Conservation (phyloP, 192 early-diverging fungal genomes). For the Helicostylum pulchrum region DNA sequence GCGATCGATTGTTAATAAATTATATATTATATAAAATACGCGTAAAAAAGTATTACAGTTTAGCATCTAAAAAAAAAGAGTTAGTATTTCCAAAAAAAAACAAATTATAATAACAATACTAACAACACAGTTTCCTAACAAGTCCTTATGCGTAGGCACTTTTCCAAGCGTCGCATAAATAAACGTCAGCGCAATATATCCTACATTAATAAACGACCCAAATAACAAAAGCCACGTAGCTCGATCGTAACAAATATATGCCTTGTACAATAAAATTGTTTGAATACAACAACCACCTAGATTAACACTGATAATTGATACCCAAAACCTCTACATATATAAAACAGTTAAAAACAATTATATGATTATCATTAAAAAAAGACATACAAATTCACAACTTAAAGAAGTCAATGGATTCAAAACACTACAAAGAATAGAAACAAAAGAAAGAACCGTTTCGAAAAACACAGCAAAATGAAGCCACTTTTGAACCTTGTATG, state of each 20-base stretch:
- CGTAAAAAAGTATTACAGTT: constrained; percentile 14
- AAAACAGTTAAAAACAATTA: background rate
- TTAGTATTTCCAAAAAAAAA: no score
- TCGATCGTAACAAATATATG: constrained; percentile 34
- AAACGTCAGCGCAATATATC: constrained; percentile 26
- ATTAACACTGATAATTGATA: constrained; percentile 32
- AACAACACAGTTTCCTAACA: constrained; percentile 32
- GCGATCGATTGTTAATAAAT: background rate
- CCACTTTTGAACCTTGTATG: constrained; percentile 17
- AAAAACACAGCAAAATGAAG: constrained; percentile 27
- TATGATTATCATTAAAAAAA: background rate
- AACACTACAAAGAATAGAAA: constrained; percentile 23
- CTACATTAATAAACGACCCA: constrained; percentile 22
- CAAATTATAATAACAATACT: background rate
- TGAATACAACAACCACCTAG: constrained; percentile 34
- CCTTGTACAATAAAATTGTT: constrained; percentile 33
- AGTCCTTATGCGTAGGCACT: constrained; percentile 17
- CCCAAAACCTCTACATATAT: constrained; percentile 28
- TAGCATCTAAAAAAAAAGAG: constrained; percentile 14
- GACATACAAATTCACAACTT: constrained; percentile 24
- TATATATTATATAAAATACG: background rate
- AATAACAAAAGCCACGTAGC: constrained; percentile 19
- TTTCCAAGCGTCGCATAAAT: constrained; percentile 27
- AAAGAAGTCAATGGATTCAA: constrained; percentile 16
- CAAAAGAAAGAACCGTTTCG: constrained; percentile 16